These are phyloP conservation scores for Hypoxylon fuscum DNA, from an alignment of 495 filamentous ascomycete genomes.

Conservation along the genomic window DNA sequence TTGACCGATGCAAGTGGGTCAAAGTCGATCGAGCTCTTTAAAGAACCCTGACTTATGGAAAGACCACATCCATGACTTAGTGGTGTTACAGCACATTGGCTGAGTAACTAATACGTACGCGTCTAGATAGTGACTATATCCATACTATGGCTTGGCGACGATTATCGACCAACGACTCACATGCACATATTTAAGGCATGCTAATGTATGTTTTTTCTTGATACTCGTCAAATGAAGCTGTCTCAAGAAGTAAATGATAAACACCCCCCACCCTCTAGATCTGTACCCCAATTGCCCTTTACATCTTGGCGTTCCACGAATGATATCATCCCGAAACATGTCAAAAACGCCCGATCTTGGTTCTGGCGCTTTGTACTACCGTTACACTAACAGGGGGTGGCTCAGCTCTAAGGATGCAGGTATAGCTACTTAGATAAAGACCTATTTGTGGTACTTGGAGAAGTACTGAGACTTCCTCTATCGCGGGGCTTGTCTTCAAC, in stretches of 20 bases:
- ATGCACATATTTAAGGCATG: too few species aligned
- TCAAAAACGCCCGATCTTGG: slow-evolving; percentile 21
- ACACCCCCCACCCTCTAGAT: slow-evolving; percentile 14
- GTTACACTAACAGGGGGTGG: slow-evolving; percentile 17
- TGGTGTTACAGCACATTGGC: slow-evolving; percentile 10
- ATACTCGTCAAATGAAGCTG: slow-evolving; percentile 1
- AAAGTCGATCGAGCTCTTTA: neutral
- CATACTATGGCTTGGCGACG: too few species aligned
- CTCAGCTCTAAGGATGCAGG: slow-evolving; percentile 7
- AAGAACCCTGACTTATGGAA: neutral
- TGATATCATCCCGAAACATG: slow-evolving; percentile 36
- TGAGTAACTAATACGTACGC: slow-evolving; percentile 8
- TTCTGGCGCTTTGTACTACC: slow-evolving; percentile 23
- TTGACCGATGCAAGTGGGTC: slow-evolving; percentile 2
- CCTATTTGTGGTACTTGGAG: neutral
- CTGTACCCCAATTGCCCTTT: slow-evolving; percentile 25
- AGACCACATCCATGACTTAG: slow-evolving; percentile 8
- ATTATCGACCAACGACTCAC: too few species aligned
- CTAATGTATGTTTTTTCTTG: slow-evolving; percentile 3
- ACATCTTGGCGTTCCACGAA: slow-evolving; percentile 26
- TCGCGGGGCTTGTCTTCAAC: neutral
- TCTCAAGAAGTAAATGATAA: slow-evolving; percentile 4
- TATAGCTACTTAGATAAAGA: slow-evolving; percentile 7
- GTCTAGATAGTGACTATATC: neutral
- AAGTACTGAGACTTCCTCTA: slow-evolving; percentile 13